These are phyloP conservation scores for Apium graveolens DNA, from an alignment of 129 eudicot species.

Conservation along the genomic window DNA sequence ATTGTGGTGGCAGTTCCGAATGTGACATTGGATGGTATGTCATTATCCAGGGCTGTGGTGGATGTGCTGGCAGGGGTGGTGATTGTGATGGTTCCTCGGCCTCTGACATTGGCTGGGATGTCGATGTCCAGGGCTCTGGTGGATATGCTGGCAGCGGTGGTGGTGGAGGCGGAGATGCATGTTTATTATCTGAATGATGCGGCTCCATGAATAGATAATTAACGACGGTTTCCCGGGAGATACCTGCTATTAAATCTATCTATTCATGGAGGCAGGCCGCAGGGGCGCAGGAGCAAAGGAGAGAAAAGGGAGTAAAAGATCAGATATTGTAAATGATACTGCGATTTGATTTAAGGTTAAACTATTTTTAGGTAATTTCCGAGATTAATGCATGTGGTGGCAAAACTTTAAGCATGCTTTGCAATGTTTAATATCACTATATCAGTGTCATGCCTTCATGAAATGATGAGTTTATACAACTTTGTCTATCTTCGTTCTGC, in stretches of 20 bases:
- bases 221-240: background rate
- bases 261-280: background rate
- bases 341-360: background rate
- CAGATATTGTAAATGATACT: background rate
- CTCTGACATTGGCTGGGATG: background rate
- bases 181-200: background rate
- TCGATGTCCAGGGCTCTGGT: background rate
- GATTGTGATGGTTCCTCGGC: background rate
- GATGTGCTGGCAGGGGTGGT: background rate
- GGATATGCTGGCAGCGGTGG: background rate
- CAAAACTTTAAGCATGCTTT: background rate
- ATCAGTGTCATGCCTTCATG: too few relatives aligned
- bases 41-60: background rate
- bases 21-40: background rate
- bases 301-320: background rate
- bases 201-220: constrained; percentile 1
- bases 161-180: background rate
- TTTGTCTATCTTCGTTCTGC: too few relatives aligned
- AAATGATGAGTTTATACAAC: too few relatives aligned
- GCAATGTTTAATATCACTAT: background rate
- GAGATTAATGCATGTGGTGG: background rate
- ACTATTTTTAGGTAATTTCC: background rate
- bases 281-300: background rate
- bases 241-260: background rate
- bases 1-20: background rate